Base-by-base conservation (phyloP, 2,329 filamentous ascomycete species). In the Trichophyton rubrum region DNA sequence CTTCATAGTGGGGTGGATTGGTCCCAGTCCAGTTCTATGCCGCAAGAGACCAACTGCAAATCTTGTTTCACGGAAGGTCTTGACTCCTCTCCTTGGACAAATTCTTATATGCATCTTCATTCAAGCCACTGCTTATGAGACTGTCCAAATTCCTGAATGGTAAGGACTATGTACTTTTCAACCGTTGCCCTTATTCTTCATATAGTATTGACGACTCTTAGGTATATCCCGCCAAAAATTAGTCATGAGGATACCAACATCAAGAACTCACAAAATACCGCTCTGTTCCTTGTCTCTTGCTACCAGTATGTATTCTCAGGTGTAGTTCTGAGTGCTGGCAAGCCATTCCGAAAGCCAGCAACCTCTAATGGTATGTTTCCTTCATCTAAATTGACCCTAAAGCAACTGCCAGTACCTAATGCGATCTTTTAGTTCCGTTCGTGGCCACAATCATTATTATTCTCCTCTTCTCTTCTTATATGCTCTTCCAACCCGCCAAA, bases 231-330 rank as follows among this genome's bases (percentile, higher is more conserved):
- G 15, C 93, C 93, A 0, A 79, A 85, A 60, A 71, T 95, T 27
- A 82, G 90, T 68, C 83, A 82, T 27, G 82, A 95, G 33, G 87
- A 93, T 69, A 87, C 88, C 24, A 95, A 93, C 70, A 87, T 91
- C 59, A 81, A 87, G 68, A 97, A 97, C 73, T 96, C 90, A 8
- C 88, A 97, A 68, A 97, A 99, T 68, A 96, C 92, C 0, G 85
- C 88, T 0, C 77, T 99, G 1, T 99, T 99, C 77, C 76, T 97
- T 33, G 79, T 91, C 3, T 95, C 88, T 1, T 96, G 90, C 72
- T 97, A 91, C 69, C 91, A 97, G 71, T 99, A 99, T 72, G 95
- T 95, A 41, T 80, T 96, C 22, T 88, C 90, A 0, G 93, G 89
- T 3, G 81, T 97, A 43, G 87, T 97, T 0, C 80, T 99, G 33